Evolutionary conservation across 1,284 basidiomycete genomes (phyloP).

Genomic region (Phlebopus sp.): DNA sequence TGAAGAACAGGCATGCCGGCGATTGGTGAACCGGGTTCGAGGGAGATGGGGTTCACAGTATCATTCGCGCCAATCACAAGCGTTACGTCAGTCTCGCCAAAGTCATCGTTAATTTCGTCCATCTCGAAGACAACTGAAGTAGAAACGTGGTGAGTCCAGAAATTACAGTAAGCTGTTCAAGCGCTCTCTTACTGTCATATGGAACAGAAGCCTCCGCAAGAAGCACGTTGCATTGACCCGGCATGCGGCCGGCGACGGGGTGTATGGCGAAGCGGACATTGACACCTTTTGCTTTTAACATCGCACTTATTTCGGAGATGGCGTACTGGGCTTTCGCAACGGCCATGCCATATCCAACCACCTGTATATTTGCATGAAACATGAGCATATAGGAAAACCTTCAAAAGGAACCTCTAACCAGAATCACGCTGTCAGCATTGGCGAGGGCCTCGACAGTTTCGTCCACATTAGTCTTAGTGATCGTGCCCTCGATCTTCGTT

Average conservation of each 20-base stretch:
- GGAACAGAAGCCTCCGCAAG: constrained; percentile 85
- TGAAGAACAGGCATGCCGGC: constrained; percentile 88
- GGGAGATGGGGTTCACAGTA: constrained; percentile 84
- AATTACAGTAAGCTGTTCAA: neutral
- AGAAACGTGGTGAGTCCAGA: constrained; percentile 1
- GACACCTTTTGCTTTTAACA: constrained; percentile 68
- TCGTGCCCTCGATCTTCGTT: constrained; percentile 76
- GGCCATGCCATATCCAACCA: constrained; percentile 88
- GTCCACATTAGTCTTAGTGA: constrained; percentile 74
- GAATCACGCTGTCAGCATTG: constrained; percentile 80
- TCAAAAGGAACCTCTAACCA: constrained; percentile 42
- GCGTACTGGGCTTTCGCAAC: constrained; percentile 87
- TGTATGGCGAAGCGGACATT: constrained; percentile 72
- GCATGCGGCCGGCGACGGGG: constrained; percentile 74
- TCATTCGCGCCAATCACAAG: constrained; percentile 88
- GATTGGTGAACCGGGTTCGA: constrained; percentile 82
- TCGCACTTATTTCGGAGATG: constrained; percentile 75
- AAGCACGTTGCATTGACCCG: constrained; percentile 83
- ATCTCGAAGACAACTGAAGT: constrained; percentile 77
- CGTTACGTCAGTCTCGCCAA: constrained; percentile 78
- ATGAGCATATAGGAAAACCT: neutral
- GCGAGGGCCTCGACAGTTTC: constrained; percentile 74
- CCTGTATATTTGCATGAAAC: constrained; percentile 37
- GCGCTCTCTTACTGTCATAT: constrained; percentile 67
- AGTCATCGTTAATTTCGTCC: constrained; percentile 91